These are phyloP conservation scores for Sicyos edulis DNA, from an alignment of 306 rosid genomes.

Conservation along the genomic window DNA sequence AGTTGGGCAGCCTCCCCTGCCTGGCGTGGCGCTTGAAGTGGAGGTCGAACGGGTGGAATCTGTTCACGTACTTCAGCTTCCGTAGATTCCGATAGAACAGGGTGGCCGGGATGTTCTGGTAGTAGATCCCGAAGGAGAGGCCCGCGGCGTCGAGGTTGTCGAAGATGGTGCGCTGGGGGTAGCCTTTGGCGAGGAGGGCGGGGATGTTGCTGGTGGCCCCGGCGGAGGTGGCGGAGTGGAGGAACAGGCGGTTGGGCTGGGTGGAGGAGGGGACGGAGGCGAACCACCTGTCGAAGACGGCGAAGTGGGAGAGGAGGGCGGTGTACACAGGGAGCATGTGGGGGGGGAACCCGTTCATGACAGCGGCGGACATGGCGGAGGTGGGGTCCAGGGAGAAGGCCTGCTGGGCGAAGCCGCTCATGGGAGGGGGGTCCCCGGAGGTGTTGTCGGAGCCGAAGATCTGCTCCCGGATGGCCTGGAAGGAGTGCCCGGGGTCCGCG, in stretches of 20 bases:
- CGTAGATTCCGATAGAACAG: constrained; percentile 61
- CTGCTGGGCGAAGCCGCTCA: constrained; percentile 85
- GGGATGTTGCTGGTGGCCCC: constrained; percentile 79
- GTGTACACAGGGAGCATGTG: constrained; percentile 52
- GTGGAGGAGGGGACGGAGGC: constrained; percentile 78
- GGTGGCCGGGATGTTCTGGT: constrained; percentile 64
- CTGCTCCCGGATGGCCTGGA: constrained; percentile 75
- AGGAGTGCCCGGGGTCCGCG: constrained; percentile 93
- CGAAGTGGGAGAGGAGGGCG: constrained; percentile 66
- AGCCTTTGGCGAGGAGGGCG: constrained; percentile 43
- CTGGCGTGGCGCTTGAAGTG: constrained; percentile 48
- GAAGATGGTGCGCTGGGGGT: constrained; percentile 70
- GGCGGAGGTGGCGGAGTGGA: constrained; percentile 74
- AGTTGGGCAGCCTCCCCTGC: constrained; percentile 50
- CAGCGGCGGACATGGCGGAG: constrained; percentile 40
- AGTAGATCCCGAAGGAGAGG: constrained; percentile 68
- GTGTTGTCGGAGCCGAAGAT: constrained; percentile 54
- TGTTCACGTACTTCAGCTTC: constrained; percentile 45
- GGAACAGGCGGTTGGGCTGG: constrained; percentile 73
- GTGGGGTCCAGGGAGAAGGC: constrained; percentile 72
- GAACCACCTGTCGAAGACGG: constrained; percentile 95
- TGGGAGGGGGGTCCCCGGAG: constrained; percentile 48
- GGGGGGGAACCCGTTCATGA: constrained; percentile 75
- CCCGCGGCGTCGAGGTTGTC: constrained; percentile 51
- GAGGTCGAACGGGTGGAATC: constrained; percentile 44